phyloP scores from a whole-genome alignment of 768 basidiomycete genomes.

The Suillus clintonianus region DNA sequence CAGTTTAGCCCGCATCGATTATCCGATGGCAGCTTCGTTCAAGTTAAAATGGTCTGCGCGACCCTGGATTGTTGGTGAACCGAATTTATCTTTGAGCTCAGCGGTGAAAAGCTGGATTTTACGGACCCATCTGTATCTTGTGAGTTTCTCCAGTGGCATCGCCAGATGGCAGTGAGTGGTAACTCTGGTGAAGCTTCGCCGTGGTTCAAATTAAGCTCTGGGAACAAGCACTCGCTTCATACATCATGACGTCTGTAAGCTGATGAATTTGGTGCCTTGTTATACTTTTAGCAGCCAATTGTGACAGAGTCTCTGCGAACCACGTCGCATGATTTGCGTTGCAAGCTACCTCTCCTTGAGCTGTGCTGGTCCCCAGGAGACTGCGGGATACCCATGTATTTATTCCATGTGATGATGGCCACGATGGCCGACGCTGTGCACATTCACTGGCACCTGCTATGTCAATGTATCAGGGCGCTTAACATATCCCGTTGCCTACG shows the following conservation, averaged over 20 bases:
- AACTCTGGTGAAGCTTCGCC: background rate
- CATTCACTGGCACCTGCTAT: background rate
- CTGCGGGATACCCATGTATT: background rate
- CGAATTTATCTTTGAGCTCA: background rate
- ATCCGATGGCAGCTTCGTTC: background rate
- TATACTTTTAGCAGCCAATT: constrained; percentile 1
- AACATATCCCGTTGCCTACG: background rate
- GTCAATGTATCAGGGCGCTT: background rate
- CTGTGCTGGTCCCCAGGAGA: background rate
- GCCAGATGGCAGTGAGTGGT: constrained; percentile 1
- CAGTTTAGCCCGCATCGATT: background rate
- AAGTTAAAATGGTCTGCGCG: too few species aligned
- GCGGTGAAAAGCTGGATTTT: background rate
- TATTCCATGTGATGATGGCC: background rate
- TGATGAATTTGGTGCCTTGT: background rate
- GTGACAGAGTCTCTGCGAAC: background rate
- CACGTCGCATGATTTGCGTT: background rate
- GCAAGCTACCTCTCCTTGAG: background rate
- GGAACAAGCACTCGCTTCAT: background rate
- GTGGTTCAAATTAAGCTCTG: background rate
- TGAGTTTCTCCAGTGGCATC: background rate
- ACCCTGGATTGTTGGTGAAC: background rate
- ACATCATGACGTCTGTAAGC: background rate
- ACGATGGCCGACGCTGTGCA: background rate
- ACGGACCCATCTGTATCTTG: background rate